These are phyloP conservation scores for Lactarius quietus DNA, from an alignment of 768 basidiomycete genomes.

Conservation along the genomic window DNA sequence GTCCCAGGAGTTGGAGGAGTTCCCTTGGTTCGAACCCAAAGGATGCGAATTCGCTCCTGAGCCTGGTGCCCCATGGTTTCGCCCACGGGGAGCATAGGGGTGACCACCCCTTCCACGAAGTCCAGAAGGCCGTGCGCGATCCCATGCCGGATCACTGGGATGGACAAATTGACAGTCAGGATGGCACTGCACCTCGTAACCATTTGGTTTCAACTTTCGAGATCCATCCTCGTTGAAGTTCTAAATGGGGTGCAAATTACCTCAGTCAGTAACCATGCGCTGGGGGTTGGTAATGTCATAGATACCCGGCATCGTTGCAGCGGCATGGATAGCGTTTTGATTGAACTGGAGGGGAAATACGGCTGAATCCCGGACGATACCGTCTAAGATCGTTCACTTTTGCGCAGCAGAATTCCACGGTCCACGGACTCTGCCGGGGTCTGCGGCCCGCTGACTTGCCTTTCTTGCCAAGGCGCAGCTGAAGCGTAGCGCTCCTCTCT, in stretches of 20 bases:
- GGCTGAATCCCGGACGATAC: neutral
- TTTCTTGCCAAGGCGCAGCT: neutral
- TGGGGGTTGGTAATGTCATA: neutral
- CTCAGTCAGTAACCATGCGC: neutral
- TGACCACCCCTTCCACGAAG: constrained; percentile 5
- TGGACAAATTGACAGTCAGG: constrained; percentile 15
- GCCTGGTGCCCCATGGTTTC: neutral
- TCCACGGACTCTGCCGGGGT: neutral
- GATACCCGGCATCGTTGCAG: neutral
- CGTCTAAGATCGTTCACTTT: neutral
- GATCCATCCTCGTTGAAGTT: constrained; percentile 17
- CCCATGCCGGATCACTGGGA: constrained; percentile 20
- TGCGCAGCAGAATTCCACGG: too few relatives aligned
- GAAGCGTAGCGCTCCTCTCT: too few relatives aligned
- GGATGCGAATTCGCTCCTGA: neutral
- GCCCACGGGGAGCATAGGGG: constrained; percentile 6
- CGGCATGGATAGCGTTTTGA: constrained; percentile 12
- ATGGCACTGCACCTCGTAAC: neutral
- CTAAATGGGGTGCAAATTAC: neutral
- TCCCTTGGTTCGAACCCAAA: neutral
- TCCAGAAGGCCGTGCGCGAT: neutral
- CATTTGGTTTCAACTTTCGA: constrained; percentile 8
- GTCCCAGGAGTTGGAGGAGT: constrained; percentile 10
- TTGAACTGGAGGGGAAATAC: neutral
- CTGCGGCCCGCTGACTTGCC: too few relatives aligned